Percentiles rank a stretch among this genome's conserved stretches.
These are phyloP conservation scores for Lentinula lateritia DNA, from an alignment of 768 basidiomycete species.

Conservation along the genomic window DNA sequence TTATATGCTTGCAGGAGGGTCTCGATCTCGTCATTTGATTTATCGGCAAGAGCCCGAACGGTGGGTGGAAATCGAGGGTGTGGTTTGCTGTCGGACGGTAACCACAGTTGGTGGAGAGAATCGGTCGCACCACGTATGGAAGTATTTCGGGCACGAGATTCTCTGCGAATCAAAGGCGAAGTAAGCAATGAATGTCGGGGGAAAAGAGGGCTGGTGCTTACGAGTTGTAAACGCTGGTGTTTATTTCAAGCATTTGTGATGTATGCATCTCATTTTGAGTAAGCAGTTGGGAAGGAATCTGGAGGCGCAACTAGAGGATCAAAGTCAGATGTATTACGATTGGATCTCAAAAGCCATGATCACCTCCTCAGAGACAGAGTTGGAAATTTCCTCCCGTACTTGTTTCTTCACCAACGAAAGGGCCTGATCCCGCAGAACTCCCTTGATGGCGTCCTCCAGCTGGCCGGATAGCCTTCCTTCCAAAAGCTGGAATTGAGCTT, in stretches of 20 bases:
- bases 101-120: background rate
- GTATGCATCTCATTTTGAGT: background rate
- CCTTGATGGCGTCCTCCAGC: background rate
- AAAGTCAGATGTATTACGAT: background rate
- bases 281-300: background rate
- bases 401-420: background rate
- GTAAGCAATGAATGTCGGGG: background rate
- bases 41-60: background rate
- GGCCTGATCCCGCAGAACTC: background rate
- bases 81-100: background rate
- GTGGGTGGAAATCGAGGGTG: background rate
- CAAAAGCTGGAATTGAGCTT: background rate
- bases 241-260: background rate
- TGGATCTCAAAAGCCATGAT: background rate
- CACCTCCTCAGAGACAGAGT: background rate
- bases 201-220: background rate
- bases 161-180: background rate
- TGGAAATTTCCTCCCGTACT: background rate
- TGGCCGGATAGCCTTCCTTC: background rate
- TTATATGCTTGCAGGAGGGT: background rate
- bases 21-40: background rate
- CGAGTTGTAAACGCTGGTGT: background rate
- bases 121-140: background rate
- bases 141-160: background rate
- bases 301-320: background rate